Evolutionary conservation across 2,329 filamentous ascomycete genomes (phyloP), one percentile per base, ranked within the genome.

Genomic region (Penicillium sp.): DNA sequence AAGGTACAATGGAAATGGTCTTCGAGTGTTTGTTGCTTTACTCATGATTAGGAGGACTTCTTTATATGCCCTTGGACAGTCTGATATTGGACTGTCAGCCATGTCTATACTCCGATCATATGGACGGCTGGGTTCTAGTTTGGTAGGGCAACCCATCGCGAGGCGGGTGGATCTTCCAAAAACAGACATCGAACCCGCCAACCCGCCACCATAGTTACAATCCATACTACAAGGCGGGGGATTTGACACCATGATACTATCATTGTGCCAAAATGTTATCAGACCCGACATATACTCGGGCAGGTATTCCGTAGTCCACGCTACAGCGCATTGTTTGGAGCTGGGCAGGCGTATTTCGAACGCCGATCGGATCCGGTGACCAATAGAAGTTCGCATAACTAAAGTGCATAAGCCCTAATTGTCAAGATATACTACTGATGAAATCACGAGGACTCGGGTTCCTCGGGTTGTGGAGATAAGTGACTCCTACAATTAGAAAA

Each of bases 151-250:
- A 56, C 40, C 53, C 53, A 19, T 40, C 34, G 7, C 5, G 29
- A 40, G 34, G 53, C 48, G 53, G 53, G 53, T 52, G 33, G 7
- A 5, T 34, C 25, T 29, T 50, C 48, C 48, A 27, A 56, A 27
- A 46, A 39, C 34, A 45, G 53, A 46, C 2, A 53, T 53, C 27
- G 40, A 52, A 43, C 45, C 53, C 53, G 39, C 46, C 46, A 52
- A 53, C 33, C 50, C 41, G 50, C 44, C 51, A 49, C 25, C 11
- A 45, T 10, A 19, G 16, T 40, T 31, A 34, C 19, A 23, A 47
- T 5, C 2, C 15, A 19, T 33, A 8, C 16, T 46, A 36, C 19
- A 33, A 27, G 8, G 8, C 21, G 23, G 16, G 8, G 9, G n/a
- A 11, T 8, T 36, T 16, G 10, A 19, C 29, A 15, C 36, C 4